Base-by-base conservation (phyloP, 106 monocot species). In the Apostasia ramifera region DNA sequence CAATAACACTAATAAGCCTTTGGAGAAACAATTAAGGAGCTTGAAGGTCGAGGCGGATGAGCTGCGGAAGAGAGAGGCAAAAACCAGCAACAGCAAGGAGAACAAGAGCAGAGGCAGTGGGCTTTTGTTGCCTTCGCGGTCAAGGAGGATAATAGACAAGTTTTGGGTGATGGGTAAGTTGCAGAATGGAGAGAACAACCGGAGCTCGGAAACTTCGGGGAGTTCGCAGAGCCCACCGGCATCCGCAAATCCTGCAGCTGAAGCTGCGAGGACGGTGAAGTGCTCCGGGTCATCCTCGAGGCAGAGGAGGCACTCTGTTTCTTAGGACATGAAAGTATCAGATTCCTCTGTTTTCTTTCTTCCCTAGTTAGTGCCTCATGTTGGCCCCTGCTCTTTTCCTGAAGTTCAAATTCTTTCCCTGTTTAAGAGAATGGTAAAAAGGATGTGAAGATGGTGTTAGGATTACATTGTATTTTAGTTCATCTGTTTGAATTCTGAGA, bases 131-230 rank as follows among this genome's bases (percentile, higher is more conserved):
- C 78, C 77, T 9, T 95, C 95, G 0, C 40, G 89, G 40, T 92
- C 88, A 1, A 84, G 86, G 78, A 92, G 86, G 55, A 89, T 95
- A 45, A 81, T 95, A 38, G 86, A 89, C 62, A 95, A 84, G 77
- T 54, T 92, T 38, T 92, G 91, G 92, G 63, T 55, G 1, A 26
- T 26, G 44, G 74, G 84, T 8, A 95, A 91, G 41, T 60, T 70
- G 26, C 77, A 79, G 40, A 8, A 39, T 59, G 65, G 58, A 2
- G 85, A 81, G 52, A 82, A 76, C 53, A 79, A 81, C 41, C 71
- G 70, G 73, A 80, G 81, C 52, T 85, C 81, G 0, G 91, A 95
- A 46, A 88, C 84, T 1, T 91, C 88, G 0, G 86, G 80, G 9
- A 89, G 92, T 51, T 88, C 95, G 1, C 87, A 80, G 65, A 95